Conservation (phyloP, 1,284 basidiomycete species). For the Malassezia vespertilionis region DNA sequence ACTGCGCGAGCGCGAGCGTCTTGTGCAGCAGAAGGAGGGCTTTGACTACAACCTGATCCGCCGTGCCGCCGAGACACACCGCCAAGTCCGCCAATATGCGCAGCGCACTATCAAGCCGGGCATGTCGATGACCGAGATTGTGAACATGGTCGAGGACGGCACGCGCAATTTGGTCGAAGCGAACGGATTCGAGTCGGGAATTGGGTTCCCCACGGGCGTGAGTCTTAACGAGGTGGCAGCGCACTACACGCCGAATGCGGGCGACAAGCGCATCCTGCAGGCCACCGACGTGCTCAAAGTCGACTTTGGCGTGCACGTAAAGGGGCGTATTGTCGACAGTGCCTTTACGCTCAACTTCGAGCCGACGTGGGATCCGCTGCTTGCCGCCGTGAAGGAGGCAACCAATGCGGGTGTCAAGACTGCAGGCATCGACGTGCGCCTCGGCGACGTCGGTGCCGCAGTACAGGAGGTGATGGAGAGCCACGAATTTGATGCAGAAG, state of each 20-base stretch:
- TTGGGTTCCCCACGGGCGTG: constrained; percentile 90
- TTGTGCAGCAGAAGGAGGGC: constrained; percentile 50
- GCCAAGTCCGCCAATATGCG: constrained; percentile 70
- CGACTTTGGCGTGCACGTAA: constrained; percentile 92
- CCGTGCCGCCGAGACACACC: constrained; percentile 83
- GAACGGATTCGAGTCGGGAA: constrained; percentile 73
- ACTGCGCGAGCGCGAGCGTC: constrained; percentile 67
- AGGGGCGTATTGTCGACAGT: constrained; percentile 84
- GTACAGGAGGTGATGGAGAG: constrained; percentile 99
- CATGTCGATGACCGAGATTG: constrained; percentile 89
- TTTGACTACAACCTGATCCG: constrained; percentile 70
- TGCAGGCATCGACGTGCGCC: constrained; percentile 85
- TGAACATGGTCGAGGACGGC: constrained; percentile 74
- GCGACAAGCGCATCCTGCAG: constrained; percentile 78
- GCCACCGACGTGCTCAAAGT: constrained; percentile 85
- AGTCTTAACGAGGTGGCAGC: constrained; percentile 90
- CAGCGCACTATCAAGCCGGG: constrained; percentile 77
- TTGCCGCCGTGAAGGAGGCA: constrained; percentile 84
- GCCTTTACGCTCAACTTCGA: constrained; percentile 88
- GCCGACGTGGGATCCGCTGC: constrained; percentile 73
- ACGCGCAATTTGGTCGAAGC: constrained; percentile 67
- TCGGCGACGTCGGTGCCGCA: constrained; percentile 80
- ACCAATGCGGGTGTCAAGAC: constrained; percentile 68
- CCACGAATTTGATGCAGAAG: constrained; percentile 84
- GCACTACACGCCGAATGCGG: constrained; percentile 92